phyloP scores from a whole-genome alignment of 2,329 filamentous ascomycete species.

The Fusarium pseudonygamai region DNA sequence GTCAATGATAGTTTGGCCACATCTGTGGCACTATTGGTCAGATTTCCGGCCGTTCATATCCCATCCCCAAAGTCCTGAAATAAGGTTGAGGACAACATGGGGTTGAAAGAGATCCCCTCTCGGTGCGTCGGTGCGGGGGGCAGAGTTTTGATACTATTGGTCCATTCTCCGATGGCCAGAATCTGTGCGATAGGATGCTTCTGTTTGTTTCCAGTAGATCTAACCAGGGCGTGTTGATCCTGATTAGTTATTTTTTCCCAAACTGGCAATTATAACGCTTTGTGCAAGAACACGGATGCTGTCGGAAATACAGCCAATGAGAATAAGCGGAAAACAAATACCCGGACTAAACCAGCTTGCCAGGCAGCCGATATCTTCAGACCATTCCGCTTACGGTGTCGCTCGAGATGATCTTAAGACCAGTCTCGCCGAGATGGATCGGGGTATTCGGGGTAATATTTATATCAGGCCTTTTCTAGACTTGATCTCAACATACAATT shows the following conservation, averaged over 20 bases:
- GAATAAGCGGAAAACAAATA: background rate
- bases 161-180: background rate
- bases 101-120: accelerated
- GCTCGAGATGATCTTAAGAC: accelerated
- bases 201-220: background rate
- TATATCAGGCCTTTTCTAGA: background rate
- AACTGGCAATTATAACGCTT: background rate
- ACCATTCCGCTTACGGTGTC: background rate
- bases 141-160: background rate
- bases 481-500: background rate
- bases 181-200: accelerated
- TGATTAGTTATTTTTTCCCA: background rate
- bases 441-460: background rate
- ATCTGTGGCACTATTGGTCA: background rate
- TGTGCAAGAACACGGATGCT: accelerated
- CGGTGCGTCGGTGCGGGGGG: background rate
- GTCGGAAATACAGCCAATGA: background rate
- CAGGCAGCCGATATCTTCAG: accelerated
- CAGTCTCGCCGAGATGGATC: background rate
- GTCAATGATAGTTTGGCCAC: accelerated
- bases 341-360: background rate
- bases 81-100: background rate
- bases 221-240: background rate
- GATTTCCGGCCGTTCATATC: background rate
- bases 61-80: background rate